These are phyloP conservation scores for Cenococcum geophilum DNA, from an alignment of 495 filamentous ascomycete genomes.

Conservation along the genomic window DNA sequence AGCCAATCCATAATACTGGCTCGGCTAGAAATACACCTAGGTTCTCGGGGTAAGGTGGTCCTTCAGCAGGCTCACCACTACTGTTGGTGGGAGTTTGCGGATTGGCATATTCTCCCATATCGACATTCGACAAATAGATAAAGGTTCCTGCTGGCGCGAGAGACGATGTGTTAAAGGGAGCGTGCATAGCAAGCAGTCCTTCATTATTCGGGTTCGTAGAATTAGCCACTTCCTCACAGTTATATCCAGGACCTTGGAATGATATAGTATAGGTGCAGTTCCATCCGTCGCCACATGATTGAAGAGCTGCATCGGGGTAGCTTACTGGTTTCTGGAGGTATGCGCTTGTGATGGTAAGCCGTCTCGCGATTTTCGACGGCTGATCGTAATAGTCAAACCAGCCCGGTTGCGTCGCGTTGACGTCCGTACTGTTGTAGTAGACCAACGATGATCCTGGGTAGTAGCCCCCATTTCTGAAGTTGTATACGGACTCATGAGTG, in stretches of 20 bases:
- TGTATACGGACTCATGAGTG: conserved; percentile 18
- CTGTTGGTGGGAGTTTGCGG: conserved; percentile 22
- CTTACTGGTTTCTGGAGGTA: conserved; percentile 29
- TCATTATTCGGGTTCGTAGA: conserved; percentile 2
- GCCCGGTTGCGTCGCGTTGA: conserved; percentile 5
- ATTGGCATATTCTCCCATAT: conserved; percentile 26
- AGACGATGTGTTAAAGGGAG: conserved; percentile 25
- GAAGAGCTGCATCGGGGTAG: conserved; percentile 9
- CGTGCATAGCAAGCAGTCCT: neutral
- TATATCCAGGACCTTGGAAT: conserved; percentile 40
- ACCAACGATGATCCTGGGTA: conserved; percentile 33
- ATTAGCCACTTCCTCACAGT: conserved; percentile 34
- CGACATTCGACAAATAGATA: conserved; percentile 33
- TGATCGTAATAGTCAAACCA: conserved; percentile 40
- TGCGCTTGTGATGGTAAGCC: conserved; percentile 29
- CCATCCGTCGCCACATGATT: conserved; percentile 29
- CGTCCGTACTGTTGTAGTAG: conserved; percentile 40
- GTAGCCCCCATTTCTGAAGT: conserved; percentile 27
- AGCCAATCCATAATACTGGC: conserved; percentile 41
- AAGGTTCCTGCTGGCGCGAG: conserved; percentile 34
- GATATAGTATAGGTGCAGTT: conserved; percentile 38
- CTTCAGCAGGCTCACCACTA: conserved; percentile 13
- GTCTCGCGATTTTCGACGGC: conserved; percentile 30
- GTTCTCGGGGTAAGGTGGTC: conserved; percentile 17
- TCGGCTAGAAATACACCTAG: conserved; percentile 37